These are phyloP conservation scores for Aspergillus hiratsukae DNA, from an alignment of 2,329 filamentous ascomycete genomes.

Conservation along the genomic window DNA sequence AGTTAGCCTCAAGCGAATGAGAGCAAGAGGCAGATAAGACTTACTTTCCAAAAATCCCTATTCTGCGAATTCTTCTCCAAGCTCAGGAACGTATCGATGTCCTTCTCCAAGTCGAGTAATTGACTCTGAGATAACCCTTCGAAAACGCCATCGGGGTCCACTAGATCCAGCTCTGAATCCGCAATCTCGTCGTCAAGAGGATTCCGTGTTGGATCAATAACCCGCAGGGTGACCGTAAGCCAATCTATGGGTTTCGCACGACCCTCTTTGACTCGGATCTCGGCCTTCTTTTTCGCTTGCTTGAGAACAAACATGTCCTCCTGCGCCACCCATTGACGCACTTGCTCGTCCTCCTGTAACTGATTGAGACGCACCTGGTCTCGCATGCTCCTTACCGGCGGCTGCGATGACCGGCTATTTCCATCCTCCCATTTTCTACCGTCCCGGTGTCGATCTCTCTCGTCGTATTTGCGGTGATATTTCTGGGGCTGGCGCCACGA, in stretches of 20 bases:
- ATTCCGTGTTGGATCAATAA: conserved; percentile 79
- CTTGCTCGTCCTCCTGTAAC: conserved; percentile 72
- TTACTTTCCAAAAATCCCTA: conserved; percentile 77
- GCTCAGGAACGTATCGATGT: conserved; percentile 73
- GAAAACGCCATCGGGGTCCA: conserved; percentile 76
- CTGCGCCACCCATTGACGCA: conserved; percentile 79
- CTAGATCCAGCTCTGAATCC: conserved; percentile 71
- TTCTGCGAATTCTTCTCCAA: conserved; percentile 76
- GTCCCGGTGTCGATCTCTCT: conserved; percentile 24
- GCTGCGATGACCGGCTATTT: conserved; percentile 15
- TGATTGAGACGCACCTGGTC: conserved; percentile 47
- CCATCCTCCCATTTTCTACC: conserved; percentile 19
- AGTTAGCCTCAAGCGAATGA: conserved; percentile 7
- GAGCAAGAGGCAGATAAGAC: conserved; percentile 13
- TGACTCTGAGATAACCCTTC: conserved; percentile 64
- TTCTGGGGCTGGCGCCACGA: conserved; percentile 38
- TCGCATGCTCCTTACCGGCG: conserved; percentile 32
- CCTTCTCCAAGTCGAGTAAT: conserved; percentile 71
- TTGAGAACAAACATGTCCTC: conserved; percentile 95
- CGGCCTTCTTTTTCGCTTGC: conserved; percentile 96
- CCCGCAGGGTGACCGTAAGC: conserved; percentile 83
- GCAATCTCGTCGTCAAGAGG: conserved; percentile 75
- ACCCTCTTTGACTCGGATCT: conserved; percentile 86
- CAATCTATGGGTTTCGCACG: conserved; percentile 91
- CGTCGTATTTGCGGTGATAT: conserved; percentile 30